Evolutionary conservation across 1,284 basidiomycete genomes (phyloP).

Genomic region (Clitocybe nebularis): DNA sequence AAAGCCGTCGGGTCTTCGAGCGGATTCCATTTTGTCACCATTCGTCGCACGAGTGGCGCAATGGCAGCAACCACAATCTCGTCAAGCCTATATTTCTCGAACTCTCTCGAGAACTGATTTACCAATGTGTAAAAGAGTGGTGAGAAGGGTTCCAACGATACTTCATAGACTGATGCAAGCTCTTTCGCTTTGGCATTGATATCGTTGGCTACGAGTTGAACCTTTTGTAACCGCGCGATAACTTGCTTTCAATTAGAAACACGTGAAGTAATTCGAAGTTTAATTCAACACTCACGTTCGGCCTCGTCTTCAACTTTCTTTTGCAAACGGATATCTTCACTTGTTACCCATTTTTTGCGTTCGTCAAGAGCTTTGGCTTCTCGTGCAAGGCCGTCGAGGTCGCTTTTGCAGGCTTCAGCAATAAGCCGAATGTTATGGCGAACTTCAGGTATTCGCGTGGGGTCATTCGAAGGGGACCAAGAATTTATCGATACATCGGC

Average conservation of each 20-base stretch:
- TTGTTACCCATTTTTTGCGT: slow-evolving; percentile 67
- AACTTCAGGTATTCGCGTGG: slow-evolving; percentile 89
- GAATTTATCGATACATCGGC: slow-evolving; percentile 74
- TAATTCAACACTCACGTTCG: slow-evolving; percentile 48
- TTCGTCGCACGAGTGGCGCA: slow-evolving; percentile 69
- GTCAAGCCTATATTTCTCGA: slow-evolving; percentile 77
- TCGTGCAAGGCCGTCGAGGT: slow-evolving; percentile 83
- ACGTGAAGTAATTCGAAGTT: no score
- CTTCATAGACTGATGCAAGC: slow-evolving; percentile 58
- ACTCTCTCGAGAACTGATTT: slow-evolving; percentile 73
- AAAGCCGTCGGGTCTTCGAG: slow-evolving; percentile 63
- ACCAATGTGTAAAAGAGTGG: slow-evolving; percentile 69
- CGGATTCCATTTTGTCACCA: slow-evolving; percentile 70
- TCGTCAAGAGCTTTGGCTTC: slow-evolving; percentile 86
- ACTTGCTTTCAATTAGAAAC: no score
- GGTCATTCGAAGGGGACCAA: slow-evolving; percentile 84
- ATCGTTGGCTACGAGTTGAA: slow-evolving; percentile 70
- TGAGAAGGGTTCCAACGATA: slow-evolving; percentile 68
- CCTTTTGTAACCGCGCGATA: slow-evolving; percentile 70
- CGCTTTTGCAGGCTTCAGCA: slow-evolving; percentile 74
- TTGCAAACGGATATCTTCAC: slow-evolving; percentile 68
- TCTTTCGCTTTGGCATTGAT: slow-evolving; percentile 65
- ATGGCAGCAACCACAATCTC: slow-evolving; percentile 92
- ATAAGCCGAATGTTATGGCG: slow-evolving; percentile 92
- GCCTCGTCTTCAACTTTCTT: slow-evolving; percentile 72